These are phyloP conservation scores for Trypanosoma scelopori DNA, from an alignment of 208 protist genomes.

Conservation along the genomic window DNA sequence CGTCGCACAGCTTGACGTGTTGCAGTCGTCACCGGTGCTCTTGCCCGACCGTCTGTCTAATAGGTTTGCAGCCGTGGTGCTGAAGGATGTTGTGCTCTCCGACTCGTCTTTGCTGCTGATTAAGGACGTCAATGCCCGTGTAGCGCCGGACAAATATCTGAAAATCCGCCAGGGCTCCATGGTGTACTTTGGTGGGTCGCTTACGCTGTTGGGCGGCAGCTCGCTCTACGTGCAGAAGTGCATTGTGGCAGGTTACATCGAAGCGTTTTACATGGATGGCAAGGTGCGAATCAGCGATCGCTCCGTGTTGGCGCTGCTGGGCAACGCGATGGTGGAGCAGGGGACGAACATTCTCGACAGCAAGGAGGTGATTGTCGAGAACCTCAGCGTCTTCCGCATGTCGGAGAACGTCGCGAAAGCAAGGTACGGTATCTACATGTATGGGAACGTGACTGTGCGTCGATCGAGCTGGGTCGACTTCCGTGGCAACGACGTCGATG, in stretches of 20 bases:
- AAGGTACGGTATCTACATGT: slow-evolving; percentile 2
- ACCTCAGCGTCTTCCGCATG: slow-evolving; percentile 13
- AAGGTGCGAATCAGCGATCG: not conserved
- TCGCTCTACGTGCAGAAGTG: slow-evolving; percentile 12
- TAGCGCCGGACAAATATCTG: not conserved
- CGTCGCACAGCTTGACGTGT: slow-evolving; percentile 5
- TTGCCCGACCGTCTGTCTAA: slow-evolving; percentile 8
- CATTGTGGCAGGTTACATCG: not conserved
- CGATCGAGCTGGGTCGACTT: slow-evolving; percentile 10
- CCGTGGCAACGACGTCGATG: slow-evolving; percentile 6
- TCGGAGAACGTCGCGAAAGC: not conserved
- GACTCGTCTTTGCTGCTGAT: slow-evolving; percentile 3
- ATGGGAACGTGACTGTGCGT: not conserved
- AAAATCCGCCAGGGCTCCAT: not conserved
- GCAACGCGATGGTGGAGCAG: not conserved
- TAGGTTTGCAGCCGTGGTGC: slow-evolving; percentile 3
- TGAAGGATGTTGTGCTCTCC: slow-evolving; percentile 4
- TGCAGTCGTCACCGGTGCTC: not conserved
- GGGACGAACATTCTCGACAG: not conserved
- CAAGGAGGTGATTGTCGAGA: not conserved
- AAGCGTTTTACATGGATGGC: slow-evolving; percentile 1
- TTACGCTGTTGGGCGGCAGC: slow-evolving; percentile 12
- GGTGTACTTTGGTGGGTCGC: not conserved
- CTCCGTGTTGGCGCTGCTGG: slow-evolving; percentile 5
- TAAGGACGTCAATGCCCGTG: not conserved